Evolutionary conservation across 208 protist species (phyloP).

Genomic region (Acanthamoeba sp.): DNA sequence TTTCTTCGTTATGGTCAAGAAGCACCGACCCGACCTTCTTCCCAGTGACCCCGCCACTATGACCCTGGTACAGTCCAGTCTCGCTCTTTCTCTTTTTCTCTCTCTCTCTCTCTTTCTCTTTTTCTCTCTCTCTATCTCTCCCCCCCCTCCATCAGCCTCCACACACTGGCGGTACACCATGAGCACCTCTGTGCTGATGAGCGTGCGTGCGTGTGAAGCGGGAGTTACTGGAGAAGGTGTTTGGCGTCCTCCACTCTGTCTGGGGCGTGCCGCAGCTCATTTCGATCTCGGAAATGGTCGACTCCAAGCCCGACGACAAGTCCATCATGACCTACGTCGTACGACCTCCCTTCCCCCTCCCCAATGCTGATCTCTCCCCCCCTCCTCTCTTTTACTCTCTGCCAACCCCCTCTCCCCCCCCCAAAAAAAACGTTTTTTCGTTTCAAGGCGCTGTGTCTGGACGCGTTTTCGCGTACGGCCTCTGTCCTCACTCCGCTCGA

Average conservation of each 20-base stretch:
- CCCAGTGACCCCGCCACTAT: background rate
- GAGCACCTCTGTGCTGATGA: too few relatives aligned
- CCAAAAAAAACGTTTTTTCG: background rate
- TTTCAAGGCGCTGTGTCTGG: slow-evolving; percentile 4
- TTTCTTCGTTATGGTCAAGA: slow-evolving; percentile 30
- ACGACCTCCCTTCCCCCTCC: background rate
- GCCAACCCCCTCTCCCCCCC: too few relatives aligned
- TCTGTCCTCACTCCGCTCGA: background rate
- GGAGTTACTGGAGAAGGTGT: background rate
- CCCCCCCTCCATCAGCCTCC: too few relatives aligned
- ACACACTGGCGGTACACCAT: too few relatives aligned
- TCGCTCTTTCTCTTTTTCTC: background rate
- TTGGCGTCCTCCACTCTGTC: background rate
- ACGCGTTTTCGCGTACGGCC: background rate
- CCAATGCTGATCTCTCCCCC: background rate
- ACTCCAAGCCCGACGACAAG: slow-evolving; percentile 58
- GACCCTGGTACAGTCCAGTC: background rate
- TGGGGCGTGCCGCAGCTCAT: slow-evolving; percentile 43
- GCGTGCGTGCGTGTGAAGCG: background rate
- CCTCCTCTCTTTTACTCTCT: too few relatives aligned
- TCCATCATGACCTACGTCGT: slow-evolving; percentile 64
- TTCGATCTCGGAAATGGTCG: background rate
- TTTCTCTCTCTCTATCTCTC: background rate
- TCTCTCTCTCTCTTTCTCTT: background rate
- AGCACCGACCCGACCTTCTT: slow-evolving; percentile 9